Conservation (phyloP, 2,329 filamentous ascomycete species). For the Fusarium clavum region DNA sequence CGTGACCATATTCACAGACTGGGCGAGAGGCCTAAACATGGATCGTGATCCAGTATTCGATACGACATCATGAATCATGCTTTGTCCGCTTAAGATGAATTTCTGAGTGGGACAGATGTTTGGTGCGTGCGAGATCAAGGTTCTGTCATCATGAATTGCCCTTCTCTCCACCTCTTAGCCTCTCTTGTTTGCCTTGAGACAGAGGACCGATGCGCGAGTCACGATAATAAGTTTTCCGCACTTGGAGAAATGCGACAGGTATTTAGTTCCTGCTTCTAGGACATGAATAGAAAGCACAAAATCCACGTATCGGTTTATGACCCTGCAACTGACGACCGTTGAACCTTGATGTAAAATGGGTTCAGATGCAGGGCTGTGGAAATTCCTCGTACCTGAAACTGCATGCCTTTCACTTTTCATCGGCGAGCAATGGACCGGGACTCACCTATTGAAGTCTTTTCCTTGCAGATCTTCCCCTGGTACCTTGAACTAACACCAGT, state of each 20-base stretch:
- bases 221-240: neutral
- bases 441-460: neutral
- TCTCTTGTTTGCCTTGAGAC: neutral
- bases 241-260: neutral
- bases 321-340: neutral
- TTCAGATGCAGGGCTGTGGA: neutral
- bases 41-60: neutral
- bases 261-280: neutral
- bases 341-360: slow-evolving; percentile 1
- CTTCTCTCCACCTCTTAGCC: neutral
- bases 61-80: neutral
- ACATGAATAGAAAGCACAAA: neutral
- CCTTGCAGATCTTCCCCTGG: slow-evolving; percentile 16
- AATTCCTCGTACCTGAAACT: neutral
- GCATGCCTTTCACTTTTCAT: neutral
- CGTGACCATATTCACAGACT: neutral
- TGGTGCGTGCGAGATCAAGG: neutral
- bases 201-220: neutral
- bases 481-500: slow-evolving; percentile 13
- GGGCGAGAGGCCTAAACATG: neutral
- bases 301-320: no score
- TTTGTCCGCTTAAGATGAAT: neutral
- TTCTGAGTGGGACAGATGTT: neutral
- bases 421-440: neutral
- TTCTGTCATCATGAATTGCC: neutral